Base-by-base conservation (phyloP, 1,284 basidiomycete species). In the Anthracocystis panici-leucophaei region DNA sequence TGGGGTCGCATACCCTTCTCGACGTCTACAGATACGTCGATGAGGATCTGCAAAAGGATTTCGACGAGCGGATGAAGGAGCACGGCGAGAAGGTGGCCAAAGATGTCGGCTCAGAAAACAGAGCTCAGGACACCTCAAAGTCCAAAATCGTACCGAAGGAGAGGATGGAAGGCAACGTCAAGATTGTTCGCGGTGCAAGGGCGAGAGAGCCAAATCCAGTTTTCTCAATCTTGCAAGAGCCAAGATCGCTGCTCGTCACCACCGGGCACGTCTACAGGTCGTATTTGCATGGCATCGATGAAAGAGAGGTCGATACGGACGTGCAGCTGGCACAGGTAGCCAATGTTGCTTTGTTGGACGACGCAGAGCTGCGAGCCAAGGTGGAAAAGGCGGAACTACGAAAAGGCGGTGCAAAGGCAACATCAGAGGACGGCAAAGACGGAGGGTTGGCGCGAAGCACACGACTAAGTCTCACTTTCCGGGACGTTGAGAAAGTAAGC, bases 391-490 rank as follows among this genome's bases (percentile, higher is more conserved):
- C 60, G 3, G 65, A 67, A 6, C 23, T 56, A 2, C 53, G 27
- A 27, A 45, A 9, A 2, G 85, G 12, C 79, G 91, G 45, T 63
- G 75, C 42, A 81, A 87, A 27, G 89, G 89, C 16, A 12, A 27
- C 88, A 88, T 18, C 83, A 8, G 27, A 38, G 14, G 21, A 31
- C 23, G 33, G 23, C 18, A 48, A 56, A 6, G 45, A 27, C 16
- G 49, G 84, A 27, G 41, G 58, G 18, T 86, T 93, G 80, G 84
- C 85, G 66, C 87, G 95, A 71, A 86, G 86, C 8, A 89, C 88
- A 31, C 87, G 95, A 79, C 89, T 92, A 59, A 96, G 93, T 85
- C 85, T 97, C 80, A 97, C 94, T 1, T 97, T 93, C 85, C 89
- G 95, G 52, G 92, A 93, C 80, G 92, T 95, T 0, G 79, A 84